Base-by-base conservation (phyloP, 2,329 filamentous ascomycete genomes). In the Fusarium succisae region DNA sequence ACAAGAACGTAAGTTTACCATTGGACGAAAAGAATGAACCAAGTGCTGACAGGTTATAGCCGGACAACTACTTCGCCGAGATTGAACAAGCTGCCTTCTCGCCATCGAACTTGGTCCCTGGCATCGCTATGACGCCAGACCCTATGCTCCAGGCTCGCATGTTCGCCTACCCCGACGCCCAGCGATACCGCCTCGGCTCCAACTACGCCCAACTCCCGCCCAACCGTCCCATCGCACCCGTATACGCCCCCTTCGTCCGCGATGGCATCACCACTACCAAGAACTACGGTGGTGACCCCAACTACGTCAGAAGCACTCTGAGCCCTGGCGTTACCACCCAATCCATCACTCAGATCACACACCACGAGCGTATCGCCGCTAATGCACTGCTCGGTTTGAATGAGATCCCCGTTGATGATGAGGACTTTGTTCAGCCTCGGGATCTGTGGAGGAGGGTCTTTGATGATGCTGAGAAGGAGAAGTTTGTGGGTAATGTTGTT, bases 1-100 rank as follows among this genome's bases (percentile, higher is more conserved):
- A 89, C 74, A 81, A 81, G 57, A 76, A 76, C 39, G 63, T 63
- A 26, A 63, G 63, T 54, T 13, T 28, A 24, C 3, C 4, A 2
- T 6, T n/a, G n/a, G n/a, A 48, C 6, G 18, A 20, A 1, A 22
- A 22, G 18, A 5, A n/a, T 22, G 13, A 9, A 2, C 2, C 13
- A 9, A 32, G 8, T 17, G 10, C 43, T 63, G 8, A 63, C 17
- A 35, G 22, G 30, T 1, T 5, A 39, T 26, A 65, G 45, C 63
- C 63, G 1, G 57, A 63, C 2, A 66, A 66, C 41, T 65, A 63
- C 35, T 66, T 66, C 18, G 63, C 63, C 15, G 63, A 66, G 35
- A 63, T 66, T 22, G 63, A 66, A 24, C 63, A 66, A 37, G 63
- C 57, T 22, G 63, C 63, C 10, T 63, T 66, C 20, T 66, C 63